Percentiles rank a stretch among this genome's conserved stretches.
phyloP scores from a whole-genome alignment of 1,139 yeast genomes.

The Yamadazyma mexicana region DNA sequence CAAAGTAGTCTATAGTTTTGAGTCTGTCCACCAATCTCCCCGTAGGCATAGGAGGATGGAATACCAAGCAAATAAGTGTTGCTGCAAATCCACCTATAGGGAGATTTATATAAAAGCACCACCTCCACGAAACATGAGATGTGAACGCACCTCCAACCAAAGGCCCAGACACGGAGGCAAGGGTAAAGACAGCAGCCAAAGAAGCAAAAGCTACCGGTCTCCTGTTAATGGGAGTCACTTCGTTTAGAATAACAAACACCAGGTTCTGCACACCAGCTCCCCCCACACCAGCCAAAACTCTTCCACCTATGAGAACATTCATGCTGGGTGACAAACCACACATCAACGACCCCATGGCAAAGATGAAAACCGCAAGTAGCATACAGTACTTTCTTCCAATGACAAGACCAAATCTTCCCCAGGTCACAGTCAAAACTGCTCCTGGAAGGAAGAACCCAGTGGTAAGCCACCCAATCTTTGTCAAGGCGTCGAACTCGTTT shows the following conservation, averaged over 20 bases:
- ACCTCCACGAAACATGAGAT: conserved; percentile 56
- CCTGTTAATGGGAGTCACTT: conserved; percentile 27
- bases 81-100: conserved; percentile 37
- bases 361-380: conserved; percentile 30
- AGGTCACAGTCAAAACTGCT: conserved; percentile 34
- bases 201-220: conserved; percentile 34
- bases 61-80: conserved; percentile 23
- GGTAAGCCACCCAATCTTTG: conserved; percentile 58
- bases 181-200: conserved; percentile 35
- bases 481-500: conserved; percentile 41
- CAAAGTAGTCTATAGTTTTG: conserved; percentile 49
- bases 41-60: conserved; percentile 31
- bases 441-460: conserved; percentile 54
- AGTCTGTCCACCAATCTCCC: conserved; percentile 27
- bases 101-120: conserved; percentile 66
- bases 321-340: conserved; percentile 34
- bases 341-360: conserved; percentile 38
- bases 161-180: conserved; percentile 58
- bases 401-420: conserved; percentile 43
- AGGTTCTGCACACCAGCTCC: conserved; percentile 32
- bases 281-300: conserved; percentile 34
- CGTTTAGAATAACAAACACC: conserved; percentile 26
- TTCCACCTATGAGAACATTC: conserved; percentile 38
- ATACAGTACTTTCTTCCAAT: conserved; percentile 45
- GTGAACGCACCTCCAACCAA: conserved; percentile 54